Evolutionary conservation across 148 eudicot genomes (phyloP).

Genomic region (Polygonum maritimum): DNA sequence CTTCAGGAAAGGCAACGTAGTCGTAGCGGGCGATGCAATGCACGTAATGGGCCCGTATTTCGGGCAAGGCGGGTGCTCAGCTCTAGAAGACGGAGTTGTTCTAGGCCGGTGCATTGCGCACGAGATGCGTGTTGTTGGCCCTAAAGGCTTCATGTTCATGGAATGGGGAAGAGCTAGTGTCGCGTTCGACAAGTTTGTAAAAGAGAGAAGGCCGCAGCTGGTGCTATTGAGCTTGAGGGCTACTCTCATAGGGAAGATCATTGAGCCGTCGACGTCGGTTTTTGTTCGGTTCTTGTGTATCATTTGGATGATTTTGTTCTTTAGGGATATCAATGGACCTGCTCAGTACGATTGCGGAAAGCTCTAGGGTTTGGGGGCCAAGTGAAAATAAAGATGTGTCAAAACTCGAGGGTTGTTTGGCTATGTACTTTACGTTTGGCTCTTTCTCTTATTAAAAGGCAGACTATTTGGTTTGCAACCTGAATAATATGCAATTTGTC

Average conservation of each 20-base stretch:
- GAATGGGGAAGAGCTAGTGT: background rate
- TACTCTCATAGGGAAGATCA: background rate
- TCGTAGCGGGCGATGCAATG: conserved; percentile 12
- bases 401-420: no score
- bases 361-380: background rate
- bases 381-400: no score
- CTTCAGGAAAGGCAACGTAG: conserved; percentile 2
- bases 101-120: background rate
- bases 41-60: conserved; percentile 8
- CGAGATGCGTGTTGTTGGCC: background rate
- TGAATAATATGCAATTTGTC: no score
- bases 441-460: no score
- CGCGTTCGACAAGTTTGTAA: background rate
- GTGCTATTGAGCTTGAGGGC: background rate
- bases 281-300: background rate
- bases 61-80: conserved; percentile 9
- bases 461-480: no score
- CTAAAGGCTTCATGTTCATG: background rate
- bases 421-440: no score
- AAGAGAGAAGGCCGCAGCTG: conserved; percentile 5
- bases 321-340: background rate
- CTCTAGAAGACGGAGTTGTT: conserved; percentile 7
- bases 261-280: background rate
- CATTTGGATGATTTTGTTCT: background rate
- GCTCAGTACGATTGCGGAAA: background rate